Evolutionary conservation across 805 yeast genomes (phyloP), one percentile per base, ranked within the genome.

Genomic region (Priceomyces haplophilus): DNA sequence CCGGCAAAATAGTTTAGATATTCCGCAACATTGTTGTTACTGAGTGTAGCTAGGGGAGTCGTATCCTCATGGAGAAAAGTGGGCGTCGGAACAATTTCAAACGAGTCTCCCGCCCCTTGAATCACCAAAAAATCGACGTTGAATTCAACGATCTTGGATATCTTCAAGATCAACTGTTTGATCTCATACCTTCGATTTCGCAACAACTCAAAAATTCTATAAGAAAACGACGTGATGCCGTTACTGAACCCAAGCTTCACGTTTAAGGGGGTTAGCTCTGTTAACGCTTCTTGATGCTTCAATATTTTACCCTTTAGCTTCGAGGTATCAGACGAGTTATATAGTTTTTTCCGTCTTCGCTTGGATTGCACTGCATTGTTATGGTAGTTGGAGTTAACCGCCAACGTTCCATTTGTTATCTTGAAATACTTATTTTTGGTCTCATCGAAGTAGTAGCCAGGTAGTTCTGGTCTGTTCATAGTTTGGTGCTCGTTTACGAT

Each of bases 401-500:
- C 13, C 7, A 40, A 21, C 16, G 42, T 60, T 3, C 67, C 67
- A 35, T 62, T 62, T 20, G 50, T 48, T 16, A 62, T 55, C 39
- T 55, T 55, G 49, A 62, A 62, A 44, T 61, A 62, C 37, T 52
- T 51, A 12, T 51, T 49, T 34, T 47, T 52, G 19, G 38, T 47
- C 25, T 41, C 52, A 38, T 62, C 67, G 33, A 34, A 62, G 43
- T 52, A 52, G 38, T 46, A 60, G 2, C 65, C 65, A 1, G 64
- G 64, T 15, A 61, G 50, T 31, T 53, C 55, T n/a, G 37, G 38
- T 18, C 30, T 24, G 4, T 23, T 7, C 42, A 40, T 40, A 15
- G 11, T 31, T 3, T 38, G 5, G 12, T 12, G 15, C 15, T 15
- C 5, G 15, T 10, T 27, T 27, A 11, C n/a, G n/a, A 4, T 27